These are phyloP conservation scores for Candida insectorum DNA, from an alignment of 805 yeast species.

Conservation along the genomic window DNA sequence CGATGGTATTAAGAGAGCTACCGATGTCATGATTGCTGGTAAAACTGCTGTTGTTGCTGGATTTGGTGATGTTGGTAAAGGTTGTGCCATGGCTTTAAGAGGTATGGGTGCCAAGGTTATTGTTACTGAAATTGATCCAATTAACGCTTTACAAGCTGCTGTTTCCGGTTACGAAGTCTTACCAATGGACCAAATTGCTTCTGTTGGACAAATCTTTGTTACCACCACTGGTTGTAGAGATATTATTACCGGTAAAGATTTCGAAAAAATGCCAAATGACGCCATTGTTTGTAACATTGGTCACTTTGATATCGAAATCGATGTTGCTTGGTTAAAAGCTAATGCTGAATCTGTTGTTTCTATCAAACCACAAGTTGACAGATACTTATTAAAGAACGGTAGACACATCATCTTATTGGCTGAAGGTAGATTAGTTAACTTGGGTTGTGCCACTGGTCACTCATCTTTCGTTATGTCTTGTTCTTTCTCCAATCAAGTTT, in stretches of 20 bases:
- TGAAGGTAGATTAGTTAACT: constrained; percentile 98
- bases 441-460: constrained; percentile 99
- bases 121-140: constrained; percentile 96
- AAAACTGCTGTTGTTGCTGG: constrained; percentile 99
- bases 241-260: constrained; percentile 87
- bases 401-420: constrained; percentile 94
- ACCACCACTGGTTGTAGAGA: constrained; percentile 99
- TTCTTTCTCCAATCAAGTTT: constrained; percentile 98
- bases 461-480: constrained; percentile 99
- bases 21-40: constrained; percentile 99
- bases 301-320: constrained; percentile 98
- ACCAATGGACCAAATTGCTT: constrained; percentile 91
- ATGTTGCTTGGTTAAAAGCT: constrained; percentile 97
- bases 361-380: constrained; percentile 99
- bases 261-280: constrained; percentile 93
- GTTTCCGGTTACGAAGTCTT: constrained; percentile 97
- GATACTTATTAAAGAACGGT: constrained; percentile 85
- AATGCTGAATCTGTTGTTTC: constrained; percentile 91
- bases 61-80: constrained; percentile 99
- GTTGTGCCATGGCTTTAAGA: constrained; percentile 98
- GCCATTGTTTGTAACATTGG: constrained; percentile 99
- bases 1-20: constrained; percentile 99
- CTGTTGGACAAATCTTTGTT: constrained; percentile 93
- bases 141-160: constrained; percentile 98
- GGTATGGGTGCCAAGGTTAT: constrained; percentile 99